These are phyloP conservation scores for Ophiostoma himal-ulmi DNA, from an alignment of 2,329 filamentous ascomycete species.

Conservation along the genomic window DNA sequence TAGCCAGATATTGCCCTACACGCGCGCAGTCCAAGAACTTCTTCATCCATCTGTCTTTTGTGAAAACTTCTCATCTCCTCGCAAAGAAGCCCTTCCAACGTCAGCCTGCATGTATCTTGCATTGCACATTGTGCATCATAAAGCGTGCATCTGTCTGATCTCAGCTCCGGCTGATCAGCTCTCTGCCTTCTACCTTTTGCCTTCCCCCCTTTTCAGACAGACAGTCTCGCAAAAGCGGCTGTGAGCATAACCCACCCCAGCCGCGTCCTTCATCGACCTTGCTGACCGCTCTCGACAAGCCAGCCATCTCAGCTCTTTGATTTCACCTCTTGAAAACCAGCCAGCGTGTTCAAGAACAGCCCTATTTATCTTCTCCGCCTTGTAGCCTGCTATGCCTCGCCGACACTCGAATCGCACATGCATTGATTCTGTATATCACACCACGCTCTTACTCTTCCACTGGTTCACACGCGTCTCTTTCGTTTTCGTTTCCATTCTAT, in stretches of 20 bases:
- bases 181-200: background rate
- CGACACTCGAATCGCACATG: background rate
- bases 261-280: background rate
- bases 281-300: background rate
- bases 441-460: background rate
- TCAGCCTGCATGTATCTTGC: background rate
- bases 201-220: background rate
- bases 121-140: background rate
- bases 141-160: background rate
- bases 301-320: too few species aligned
- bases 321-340: too few species aligned
- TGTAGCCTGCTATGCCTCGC: background rate
- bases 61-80: background rate
- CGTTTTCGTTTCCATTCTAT: background rate
- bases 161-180: constrained; percentile 6
- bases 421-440: background rate
- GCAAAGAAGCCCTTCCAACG: background rate
- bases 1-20: too few species aligned
- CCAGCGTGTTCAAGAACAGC: background rate
- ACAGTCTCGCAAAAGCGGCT: constrained; percentile 1
- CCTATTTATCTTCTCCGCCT: background rate
- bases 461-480: background rate
- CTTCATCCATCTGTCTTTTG: background rate
- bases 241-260: background rate
- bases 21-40: too few species aligned